These are phyloP conservation scores for Alnus rubra DNA, from an alignment of 306 rosid species.

Conservation along the genomic window DNA sequence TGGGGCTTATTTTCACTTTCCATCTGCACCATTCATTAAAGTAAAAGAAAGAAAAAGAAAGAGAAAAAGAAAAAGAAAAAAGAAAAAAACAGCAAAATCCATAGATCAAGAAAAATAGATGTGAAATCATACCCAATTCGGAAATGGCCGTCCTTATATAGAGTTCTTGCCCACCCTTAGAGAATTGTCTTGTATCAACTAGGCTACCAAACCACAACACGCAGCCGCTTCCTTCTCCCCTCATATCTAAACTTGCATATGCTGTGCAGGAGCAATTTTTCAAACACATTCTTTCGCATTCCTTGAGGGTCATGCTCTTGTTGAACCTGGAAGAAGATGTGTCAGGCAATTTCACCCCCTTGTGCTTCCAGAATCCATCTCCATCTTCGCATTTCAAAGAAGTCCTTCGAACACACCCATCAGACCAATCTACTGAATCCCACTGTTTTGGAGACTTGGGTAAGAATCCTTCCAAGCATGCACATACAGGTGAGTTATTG, in stretches of 20 bases:
- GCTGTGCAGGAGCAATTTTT: constrained; percentile 39
- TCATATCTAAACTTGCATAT: constrained; percentile 27
- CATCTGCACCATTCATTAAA: too few relatives aligned
- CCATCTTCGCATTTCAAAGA: constrained; percentile 13
- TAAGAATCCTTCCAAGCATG: constrained; percentile 25
- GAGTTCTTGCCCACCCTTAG: constrained; percentile 34
- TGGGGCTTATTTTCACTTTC: too few relatives aligned
- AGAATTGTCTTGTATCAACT: constrained; percentile 27
- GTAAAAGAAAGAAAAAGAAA: too few relatives aligned
- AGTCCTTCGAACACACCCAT: constrained; percentile 32
- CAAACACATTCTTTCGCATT: constrained; percentile 31
- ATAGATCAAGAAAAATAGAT: neutral
- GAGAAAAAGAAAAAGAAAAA: too few relatives aligned
- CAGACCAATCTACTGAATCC: constrained; percentile 9
- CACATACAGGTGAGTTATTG: constrained; percentile 7
- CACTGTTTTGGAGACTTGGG: neutral
- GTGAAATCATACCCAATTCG: neutral
- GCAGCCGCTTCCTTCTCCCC: constrained; percentile 37
- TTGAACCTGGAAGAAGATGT: constrained; percentile 38
- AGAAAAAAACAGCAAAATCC: constrained; percentile 5
- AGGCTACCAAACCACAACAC: constrained; percentile 32
- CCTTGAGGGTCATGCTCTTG: constrained; percentile 16
- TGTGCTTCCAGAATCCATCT: constrained; percentile 19
- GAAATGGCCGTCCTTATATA: neutral
- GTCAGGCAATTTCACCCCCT: constrained; percentile 28